These are phyloP conservation scores for Solanum ossicruentum DNA, from an alignment of 257 asterid species.

Conservation along the genomic window DNA sequence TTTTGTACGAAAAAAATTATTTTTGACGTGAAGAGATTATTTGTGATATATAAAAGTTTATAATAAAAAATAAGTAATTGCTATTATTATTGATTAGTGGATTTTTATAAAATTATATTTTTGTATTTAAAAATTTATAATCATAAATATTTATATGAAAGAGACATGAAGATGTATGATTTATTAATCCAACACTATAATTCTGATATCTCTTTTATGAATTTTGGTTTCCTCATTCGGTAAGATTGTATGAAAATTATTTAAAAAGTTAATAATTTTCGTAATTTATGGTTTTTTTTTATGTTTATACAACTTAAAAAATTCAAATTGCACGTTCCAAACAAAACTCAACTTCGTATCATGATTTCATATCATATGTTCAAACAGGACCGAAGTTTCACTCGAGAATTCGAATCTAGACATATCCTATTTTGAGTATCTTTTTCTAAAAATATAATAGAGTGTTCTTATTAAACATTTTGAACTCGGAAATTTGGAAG, in stretches of 20 bases:
- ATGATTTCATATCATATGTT: background rate
- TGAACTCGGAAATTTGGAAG: background rate
- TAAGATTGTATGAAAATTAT: background rate
- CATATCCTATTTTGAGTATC: background rate
- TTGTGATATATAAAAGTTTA: too few relatives aligned
- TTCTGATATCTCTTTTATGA: background rate
- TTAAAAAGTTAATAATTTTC: background rate
- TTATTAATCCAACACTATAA: fast-evolving
- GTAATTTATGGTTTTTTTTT: too few relatives aligned
- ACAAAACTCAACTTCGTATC: background rate
- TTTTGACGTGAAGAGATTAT: too few relatives aligned
- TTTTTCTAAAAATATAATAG: background rate
- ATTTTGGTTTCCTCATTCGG: background rate
- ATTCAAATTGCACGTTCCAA: background rate
- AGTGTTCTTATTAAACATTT: background rate
- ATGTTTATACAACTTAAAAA: background rate
- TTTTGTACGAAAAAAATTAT: too few relatives aligned
- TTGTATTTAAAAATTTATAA: background rate
- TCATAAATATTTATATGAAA: too few relatives aligned
- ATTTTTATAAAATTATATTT: background rate
- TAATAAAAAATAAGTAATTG: background rate
- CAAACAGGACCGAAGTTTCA: background rate
- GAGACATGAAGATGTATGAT: background rate
- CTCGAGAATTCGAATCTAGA: background rate
- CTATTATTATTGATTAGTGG: background rate